Conservation (phyloP, 2,329 filamentous ascomycete genomes). For the Phaeosphaeria sp. region DNA sequence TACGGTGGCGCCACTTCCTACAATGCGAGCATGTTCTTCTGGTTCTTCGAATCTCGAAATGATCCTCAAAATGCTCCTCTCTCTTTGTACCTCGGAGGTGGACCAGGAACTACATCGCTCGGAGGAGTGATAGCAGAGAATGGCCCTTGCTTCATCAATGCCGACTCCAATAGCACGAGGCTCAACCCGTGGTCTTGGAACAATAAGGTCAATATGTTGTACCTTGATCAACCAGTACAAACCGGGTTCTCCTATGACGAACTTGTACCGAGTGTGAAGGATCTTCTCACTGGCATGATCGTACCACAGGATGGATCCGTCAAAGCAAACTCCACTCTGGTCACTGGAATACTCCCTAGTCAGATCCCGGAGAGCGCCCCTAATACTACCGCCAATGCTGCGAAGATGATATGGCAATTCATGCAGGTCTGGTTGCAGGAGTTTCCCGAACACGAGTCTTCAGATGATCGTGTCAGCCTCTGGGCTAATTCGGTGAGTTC, state of each 20-base stretch:
- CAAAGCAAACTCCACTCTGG: slow-evolving; percentile 10
- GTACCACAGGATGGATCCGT: slow-evolving; percentile 11
- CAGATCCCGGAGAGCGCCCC: slow-evolving; percentile 10
- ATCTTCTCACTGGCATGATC: slow-evolving; percentile 16
- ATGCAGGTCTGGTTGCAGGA: slow-evolving; percentile 25
- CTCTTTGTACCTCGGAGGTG: slow-evolving; percentile 19
- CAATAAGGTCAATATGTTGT: slow-evolving; percentile 57
- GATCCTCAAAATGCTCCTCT: slow-evolving; percentile 21
- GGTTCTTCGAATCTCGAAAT: slow-evolving; percentile 28
- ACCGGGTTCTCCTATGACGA: slow-evolving; percentile 67
- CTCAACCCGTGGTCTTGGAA: slow-evolving; percentile 33
- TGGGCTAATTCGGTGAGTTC: slow-evolving; percentile 35
- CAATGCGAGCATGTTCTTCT: slow-evolving; percentile 29
- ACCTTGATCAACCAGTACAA: slow-evolving; percentile 70
- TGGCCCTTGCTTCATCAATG: slow-evolving; percentile 23
- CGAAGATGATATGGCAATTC: slow-evolving; percentile 25
- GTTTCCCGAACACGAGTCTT: slow-evolving; percentile 27
- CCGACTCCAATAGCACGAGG: slow-evolving; percentile 25
- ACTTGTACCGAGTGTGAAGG: slow-evolving; percentile 15
- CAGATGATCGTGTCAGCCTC: slow-evolving; percentile 25
- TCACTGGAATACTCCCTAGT: slow-evolving; percentile 13
- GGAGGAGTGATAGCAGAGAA: slow-evolving; percentile 26
- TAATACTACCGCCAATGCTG: slow-evolving; percentile 27
- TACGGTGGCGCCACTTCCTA: slow-evolving; percentile 10
- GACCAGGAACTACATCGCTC: slow-evolving; percentile 25